Conservation (phyloP, 176 grass and related monocot genomes). For the Aechmea fasciata region DNA sequence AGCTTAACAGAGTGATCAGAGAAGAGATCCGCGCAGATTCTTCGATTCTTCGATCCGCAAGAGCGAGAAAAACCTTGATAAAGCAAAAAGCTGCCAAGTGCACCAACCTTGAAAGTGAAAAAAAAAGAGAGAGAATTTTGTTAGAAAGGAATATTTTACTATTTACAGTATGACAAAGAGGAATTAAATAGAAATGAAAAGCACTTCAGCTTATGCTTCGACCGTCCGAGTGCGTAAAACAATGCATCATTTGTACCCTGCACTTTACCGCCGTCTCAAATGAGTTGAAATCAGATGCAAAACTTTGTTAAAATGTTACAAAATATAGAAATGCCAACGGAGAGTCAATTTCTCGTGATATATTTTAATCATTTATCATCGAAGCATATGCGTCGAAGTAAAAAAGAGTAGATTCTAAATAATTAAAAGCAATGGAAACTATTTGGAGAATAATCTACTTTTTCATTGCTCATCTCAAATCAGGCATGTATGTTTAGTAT, state of each 20-base stretch:
- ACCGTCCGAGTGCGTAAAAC: no score
- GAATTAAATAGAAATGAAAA: neutral
- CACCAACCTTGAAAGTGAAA: neutral
- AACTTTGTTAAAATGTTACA: neutral
- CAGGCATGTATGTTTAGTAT: no score
- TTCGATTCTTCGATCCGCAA: no score
- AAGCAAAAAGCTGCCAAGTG: neutral
- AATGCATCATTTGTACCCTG: no score
- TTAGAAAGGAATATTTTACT: neutral
- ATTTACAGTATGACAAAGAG: neutral
- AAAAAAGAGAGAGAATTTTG: neutral
- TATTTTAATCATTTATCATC: neutral
- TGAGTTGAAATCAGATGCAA: no score
- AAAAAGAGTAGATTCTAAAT: no score
- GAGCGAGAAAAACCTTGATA: no score
- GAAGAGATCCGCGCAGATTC: no score
- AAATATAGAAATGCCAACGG: neutral
- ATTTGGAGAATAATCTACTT: no score
- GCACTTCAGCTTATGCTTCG: neutral
- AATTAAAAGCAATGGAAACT: no score
- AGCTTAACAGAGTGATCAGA: no score
- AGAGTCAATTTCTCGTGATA: neutral
- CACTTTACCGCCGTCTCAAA: neutral
- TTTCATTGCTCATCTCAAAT: no score
- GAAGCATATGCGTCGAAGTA: neutral